Conservation (phyloP, 345 rosid genomes). For the Sapria himalayana region DNA sequence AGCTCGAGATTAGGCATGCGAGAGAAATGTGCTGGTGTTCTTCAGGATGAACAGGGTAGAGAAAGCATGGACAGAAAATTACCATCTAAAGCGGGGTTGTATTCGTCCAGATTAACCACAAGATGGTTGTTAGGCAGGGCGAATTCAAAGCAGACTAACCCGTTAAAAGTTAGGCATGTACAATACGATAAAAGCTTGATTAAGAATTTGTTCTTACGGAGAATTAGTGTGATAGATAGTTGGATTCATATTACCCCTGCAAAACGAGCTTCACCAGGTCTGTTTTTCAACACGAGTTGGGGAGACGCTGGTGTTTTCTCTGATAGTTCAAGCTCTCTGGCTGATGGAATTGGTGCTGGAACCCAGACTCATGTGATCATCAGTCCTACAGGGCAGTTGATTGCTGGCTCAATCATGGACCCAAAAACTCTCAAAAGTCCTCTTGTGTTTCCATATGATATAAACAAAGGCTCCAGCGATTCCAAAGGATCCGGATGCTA, state of each 20-base stretch:
- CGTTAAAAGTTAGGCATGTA: slow-evolving; percentile 30
- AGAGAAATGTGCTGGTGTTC: slow-evolving; percentile 11
- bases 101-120: slow-evolving; percentile 11
- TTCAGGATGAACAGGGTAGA: slow-evolving; percentile 18
- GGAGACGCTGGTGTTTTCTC: no score
- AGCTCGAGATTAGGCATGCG: slow-evolving; percentile 8
- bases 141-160: slow-evolving; percentile 18
- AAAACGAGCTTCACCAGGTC: slow-evolving; percentile 25
- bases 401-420: slow-evolving; percentile 47
- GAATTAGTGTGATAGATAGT: slow-evolving; percentile 20
- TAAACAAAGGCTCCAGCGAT: slow-evolving; percentile 12
- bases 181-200: slow-evolving; percentile 24
- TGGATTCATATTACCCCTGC: slow-evolving; percentile 38
- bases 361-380: slow-evolving; percentile 26
- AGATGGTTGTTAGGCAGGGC: slow-evolving; percentile 19
- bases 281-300: slow-evolving; percentile 31
- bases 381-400: slow-evolving; percentile 25
- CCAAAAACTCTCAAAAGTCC: no score
- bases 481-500: slow-evolving; percentile 17
- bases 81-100: slow-evolving; percentile 7
- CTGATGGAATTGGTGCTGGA: no score
- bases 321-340: no score
- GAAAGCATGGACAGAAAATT: slow-evolving; percentile 14
- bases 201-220: slow-evolving; percentile 24
- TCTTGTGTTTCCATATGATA: no score